Base-by-base conservation (phyloP, 768 basidiomycete genomes). In the Xerocomellus chrysenteron region DNA sequence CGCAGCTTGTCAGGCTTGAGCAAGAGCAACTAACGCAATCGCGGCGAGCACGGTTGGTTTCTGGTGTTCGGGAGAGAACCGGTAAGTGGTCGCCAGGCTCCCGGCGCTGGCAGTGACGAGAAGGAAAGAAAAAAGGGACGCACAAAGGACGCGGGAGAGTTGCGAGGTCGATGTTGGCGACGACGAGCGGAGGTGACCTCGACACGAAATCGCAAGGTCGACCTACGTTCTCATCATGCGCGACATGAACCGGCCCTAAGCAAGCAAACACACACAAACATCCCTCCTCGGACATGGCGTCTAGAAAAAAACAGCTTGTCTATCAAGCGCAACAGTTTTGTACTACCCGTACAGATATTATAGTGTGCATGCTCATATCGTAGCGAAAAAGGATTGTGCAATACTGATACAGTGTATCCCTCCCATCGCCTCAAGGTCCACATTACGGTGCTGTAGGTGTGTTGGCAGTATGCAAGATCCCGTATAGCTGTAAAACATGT, bases 191-290 rank as follows among this genome's bases (percentile, higher is more conserved):
- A 64, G 60, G 46, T 65, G 65, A 55, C 68, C 60, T 59, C 59
- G 37, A 66, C 64, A 62, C 63, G 63, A 65, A 63, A 67, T 65
- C 65, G 62, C 62, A 63, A 52, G 47, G 52, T 47, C 47, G 54
- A 55, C 63, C 48, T 48, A 50, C 50, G 45, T 52, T 62, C 57
- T 57, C 58, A 63, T 58, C 63, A 45, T 54, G 52, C 64, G 55
- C 62, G 65, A 61, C 66, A 56, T 54, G 47, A 60, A 68, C 70
- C 70, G 66, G 70, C 70, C 70, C 70, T 72, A 72, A 73, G 62
- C 12, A 70, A 17, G 56, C 63, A 72, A 72, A 73, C 58, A 72
- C 39, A 14, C n/a, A 12, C 70, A 72, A 72, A 72, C 2, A 61
- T 3, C 19, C 46, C 21, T 12, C 35, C 13, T 4, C 1, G 7